Evolutionary conservation across 495 filamentous ascomycete genomes (phyloP).

Genomic region (Cercophora newfieldiana): DNA sequence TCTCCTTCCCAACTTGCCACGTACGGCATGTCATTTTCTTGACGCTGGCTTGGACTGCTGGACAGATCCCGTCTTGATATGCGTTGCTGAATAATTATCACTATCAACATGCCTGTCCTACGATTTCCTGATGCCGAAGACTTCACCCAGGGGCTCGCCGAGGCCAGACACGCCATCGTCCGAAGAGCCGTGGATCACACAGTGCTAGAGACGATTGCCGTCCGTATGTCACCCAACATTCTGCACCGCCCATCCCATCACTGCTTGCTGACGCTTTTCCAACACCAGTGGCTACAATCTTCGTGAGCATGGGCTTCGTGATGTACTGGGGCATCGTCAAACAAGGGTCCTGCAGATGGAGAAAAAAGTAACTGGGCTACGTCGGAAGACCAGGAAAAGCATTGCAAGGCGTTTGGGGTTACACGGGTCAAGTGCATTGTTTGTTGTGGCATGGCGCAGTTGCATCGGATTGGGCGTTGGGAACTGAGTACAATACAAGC

Average conservation of each 20-base stretch:
- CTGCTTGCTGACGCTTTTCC: neutral
- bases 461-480: too few relatives aligned
- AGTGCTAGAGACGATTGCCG: neutral
- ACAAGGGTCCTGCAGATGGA: neutral
- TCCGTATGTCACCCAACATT: conserved; percentile 1
- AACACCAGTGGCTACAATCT: neutral
- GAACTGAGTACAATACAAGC: too few relatives aligned
- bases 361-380: neutral
- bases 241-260: neutral
- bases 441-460: too few relatives aligned
- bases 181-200: neutral
- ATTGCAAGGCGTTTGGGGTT: neutral
- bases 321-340: conserved; percentile 9
- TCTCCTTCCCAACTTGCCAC: neutral
- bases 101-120: neutral
- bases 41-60: neutral
- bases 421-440: too few relatives aligned
- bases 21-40: neutral
- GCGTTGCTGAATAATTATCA: neutral
- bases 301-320: neutral
- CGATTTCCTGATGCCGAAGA: neutral
- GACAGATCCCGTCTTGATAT: neutral
- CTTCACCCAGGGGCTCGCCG: neutral
- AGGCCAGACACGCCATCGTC: neutral
- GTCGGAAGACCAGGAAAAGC: neutral